Evolutionary conservation across 495 filamentous ascomycete species (phyloP).

Genomic region (Aspergillus diversus): DNA sequence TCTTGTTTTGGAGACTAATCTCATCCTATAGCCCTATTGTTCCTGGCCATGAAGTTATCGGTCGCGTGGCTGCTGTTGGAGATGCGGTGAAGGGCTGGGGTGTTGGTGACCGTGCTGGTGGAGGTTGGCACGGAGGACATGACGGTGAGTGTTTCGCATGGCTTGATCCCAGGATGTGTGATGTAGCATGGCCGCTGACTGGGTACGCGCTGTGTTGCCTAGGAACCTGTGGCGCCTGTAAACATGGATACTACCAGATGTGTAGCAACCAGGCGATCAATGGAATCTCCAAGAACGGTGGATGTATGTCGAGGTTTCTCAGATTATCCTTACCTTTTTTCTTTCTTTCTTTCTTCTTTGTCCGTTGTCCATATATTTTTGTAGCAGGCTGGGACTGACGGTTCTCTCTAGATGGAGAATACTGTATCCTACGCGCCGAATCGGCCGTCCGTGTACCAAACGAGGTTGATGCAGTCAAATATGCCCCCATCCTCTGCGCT

Average conservation of each 20-base stretch:
- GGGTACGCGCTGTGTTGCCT: not conserved
- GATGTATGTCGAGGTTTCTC: constrained; percentile 37
- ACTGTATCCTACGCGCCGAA: constrained; percentile 63
- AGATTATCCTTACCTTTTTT: not conserved
- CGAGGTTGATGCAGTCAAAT: constrained; percentile 59
- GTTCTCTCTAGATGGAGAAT: constrained; percentile 57
- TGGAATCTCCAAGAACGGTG: constrained; percentile 55
- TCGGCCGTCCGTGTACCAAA: constrained; percentile 64
- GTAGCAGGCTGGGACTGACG: not conserved
- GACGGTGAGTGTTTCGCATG: constrained; percentile 27
- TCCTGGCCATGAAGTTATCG: constrained; percentile 60
- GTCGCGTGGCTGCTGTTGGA: constrained; percentile 54
- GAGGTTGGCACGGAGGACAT: constrained; percentile 60
- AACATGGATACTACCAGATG: constrained; percentile 56
- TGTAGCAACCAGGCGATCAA: constrained; percentile 55
- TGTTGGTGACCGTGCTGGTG: constrained; percentile 55
- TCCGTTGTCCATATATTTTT: not conserved
- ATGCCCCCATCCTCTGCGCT: constrained; percentile 71
- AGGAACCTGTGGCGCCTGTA: constrained; percentile 50
- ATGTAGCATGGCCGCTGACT: not conserved
- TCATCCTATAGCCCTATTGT: constrained; percentile 40
- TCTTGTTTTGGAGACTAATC: not conserved
- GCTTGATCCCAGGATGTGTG: not conserved
- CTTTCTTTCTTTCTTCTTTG: not conserved
- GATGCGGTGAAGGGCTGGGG: constrained; percentile 46